These are phyloP conservation scores for Fusarium albidum DNA, from an alignment of 2,329 filamentous ascomycete species.

Conservation along the genomic window DNA sequence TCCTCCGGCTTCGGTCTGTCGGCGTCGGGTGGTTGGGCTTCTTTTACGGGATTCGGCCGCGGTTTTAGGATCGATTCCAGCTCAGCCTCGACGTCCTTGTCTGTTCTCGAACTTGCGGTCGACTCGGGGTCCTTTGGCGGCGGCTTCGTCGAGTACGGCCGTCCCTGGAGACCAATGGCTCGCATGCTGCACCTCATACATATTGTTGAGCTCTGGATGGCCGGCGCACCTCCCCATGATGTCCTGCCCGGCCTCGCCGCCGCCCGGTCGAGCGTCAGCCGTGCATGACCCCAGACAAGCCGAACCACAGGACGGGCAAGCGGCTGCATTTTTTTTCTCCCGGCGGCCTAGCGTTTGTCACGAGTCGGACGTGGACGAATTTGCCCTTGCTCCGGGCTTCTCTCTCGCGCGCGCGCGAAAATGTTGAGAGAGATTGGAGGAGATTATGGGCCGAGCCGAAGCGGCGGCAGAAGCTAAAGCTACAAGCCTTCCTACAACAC, in stretches of 20 bases:
- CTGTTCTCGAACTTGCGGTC: conserved; percentile 17
- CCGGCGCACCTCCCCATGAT: conserved; percentile 23
- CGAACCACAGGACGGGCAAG: conserved; percentile 45
- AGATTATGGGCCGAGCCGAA: conserved; percentile 39
- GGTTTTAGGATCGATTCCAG: conserved; percentile 32
- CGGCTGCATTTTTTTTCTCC: conserved; percentile 49
- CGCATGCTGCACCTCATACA: conserved; percentile 34
- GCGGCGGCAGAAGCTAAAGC: conserved; percentile 12
- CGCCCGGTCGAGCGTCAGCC: conserved; percentile 37
- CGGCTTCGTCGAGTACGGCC: conserved; percentile 41
- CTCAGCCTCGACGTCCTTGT: conserved; percentile 29
- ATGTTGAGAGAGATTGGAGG: conserved; percentile 33
- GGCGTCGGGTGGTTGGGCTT: conserved; percentile 13
- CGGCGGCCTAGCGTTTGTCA: conserved; percentile 22
- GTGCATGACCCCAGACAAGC: conserved; percentile 42
- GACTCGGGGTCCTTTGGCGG: conserved; percentile 30
- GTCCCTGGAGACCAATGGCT: conserved; percentile 32
- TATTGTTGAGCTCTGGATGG: conserved; percentile 24
- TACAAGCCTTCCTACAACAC: conserved; percentile 8
- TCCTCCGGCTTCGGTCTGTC: conserved; percentile 18
- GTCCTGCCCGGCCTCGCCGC: conserved; percentile 28
- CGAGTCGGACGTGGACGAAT: conserved; percentile 17
- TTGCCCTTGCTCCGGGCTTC: conserved; percentile 8
- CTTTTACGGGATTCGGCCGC: conserved; percentile 22
- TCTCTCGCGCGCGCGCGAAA: conserved; percentile 15